These are phyloP conservation scores for Candida sphagnicola DNA, from an alignment of 805 yeast genomes.

Conservation along the genomic window DNA sequence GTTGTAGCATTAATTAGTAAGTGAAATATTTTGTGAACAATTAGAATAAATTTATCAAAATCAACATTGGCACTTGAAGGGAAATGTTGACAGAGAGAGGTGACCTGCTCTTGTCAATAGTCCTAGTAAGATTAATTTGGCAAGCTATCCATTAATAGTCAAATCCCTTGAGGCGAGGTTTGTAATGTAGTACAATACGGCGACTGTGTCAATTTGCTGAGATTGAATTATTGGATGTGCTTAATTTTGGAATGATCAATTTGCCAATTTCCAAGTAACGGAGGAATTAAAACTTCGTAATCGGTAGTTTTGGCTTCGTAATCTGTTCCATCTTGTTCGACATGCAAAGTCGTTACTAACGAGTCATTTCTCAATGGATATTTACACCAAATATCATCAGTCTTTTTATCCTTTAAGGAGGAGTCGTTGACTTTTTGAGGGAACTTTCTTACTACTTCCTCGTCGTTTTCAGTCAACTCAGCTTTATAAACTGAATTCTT, in stretches of 20 bases:
- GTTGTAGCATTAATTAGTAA: too few species aligned
- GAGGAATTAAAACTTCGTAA: conserved; percentile 73
- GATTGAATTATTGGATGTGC: conserved; percentile 22
- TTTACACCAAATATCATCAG: conserved; percentile 33
- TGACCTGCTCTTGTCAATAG: too few species aligned
- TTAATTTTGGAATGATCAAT: conserved; percentile 30
- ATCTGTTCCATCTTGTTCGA: conserved; percentile 58
- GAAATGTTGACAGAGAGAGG: too few species aligned
- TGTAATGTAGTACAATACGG: too few species aligned
- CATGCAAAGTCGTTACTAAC: conserved; percentile 66
- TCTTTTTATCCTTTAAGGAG: conserved; percentile 7
- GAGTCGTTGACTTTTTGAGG: conserved; percentile 38
- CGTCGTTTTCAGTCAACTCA: conserved; percentile 14
- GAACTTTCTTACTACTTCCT: conserved; percentile 16
- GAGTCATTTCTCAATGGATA: conserved; percentile 58
- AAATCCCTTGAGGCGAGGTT: too few species aligned
- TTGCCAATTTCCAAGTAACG: conserved; percentile 32
- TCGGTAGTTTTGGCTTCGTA: conserved; percentile 50
- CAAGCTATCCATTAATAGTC: too few species aligned
- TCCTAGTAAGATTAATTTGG: too few species aligned
- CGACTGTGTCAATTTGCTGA: too few species aligned
- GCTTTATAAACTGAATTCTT: conserved; percentile 26
- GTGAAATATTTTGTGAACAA: too few species aligned
- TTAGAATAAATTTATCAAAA: too few species aligned
- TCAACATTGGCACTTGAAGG: too few species aligned